Evolutionary conservation across 345 rosid genomes (phyloP).

Genomic region (Gossypium bickii): DNA sequence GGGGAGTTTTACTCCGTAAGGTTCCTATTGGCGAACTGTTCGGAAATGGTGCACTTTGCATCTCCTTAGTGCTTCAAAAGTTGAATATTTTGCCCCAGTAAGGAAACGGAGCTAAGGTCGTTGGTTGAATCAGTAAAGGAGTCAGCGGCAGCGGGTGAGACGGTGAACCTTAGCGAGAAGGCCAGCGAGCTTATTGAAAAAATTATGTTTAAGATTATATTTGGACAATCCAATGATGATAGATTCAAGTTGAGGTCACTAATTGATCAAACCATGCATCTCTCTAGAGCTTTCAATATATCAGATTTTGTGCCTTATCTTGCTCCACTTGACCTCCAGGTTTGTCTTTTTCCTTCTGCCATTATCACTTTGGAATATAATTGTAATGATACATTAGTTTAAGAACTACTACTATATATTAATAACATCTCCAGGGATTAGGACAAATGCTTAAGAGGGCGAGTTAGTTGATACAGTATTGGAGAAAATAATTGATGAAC

Average conservation of each 20-base stretch:
- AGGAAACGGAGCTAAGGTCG: conserved; percentile 16
- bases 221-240: conserved; percentile 1
- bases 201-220: conserved; percentile 16
- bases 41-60: conserved; percentile 17
- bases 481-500: background rate
- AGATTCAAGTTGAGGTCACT: background rate
- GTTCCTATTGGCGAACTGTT: conserved; percentile 29
- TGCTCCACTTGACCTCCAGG: background rate
- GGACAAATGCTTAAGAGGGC: background rate
- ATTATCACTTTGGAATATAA: too few relatives aligned
- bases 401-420: too few relatives aligned
- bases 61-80: background rate
- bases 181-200: conserved; percentile 3
- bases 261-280: background rate
- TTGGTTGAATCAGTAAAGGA: conserved; percentile 9
- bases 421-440: background rate
- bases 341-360: background rate
- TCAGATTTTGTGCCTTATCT: conserved; percentile 19
- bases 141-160: background rate
- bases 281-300: conserved; percentile 19
- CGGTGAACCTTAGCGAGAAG: background rate
- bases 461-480: background rate
- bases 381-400: too few relatives aligned
- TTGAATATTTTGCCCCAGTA: background rate
- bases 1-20: conserved; percentile 14